A percentile compares a stretch with the other conserved stretches of the same genome.
Evolutionary conservation across 2,329 filamentous ascomycete genomes (phyloP).

Genomic region (Fusarium scirpi): DNA sequence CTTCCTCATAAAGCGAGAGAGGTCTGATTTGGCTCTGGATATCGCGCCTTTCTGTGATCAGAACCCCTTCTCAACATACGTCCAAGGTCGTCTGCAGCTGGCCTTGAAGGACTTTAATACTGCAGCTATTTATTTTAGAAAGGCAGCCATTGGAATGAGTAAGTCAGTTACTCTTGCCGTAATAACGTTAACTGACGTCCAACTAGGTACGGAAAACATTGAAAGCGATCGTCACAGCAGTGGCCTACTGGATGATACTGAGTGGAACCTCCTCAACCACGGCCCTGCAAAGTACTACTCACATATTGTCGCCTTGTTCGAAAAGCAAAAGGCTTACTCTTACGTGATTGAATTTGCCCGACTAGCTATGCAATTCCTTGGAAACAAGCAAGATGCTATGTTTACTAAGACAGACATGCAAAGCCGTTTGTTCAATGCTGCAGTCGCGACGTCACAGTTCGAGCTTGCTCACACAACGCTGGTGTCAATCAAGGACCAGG

Average conservation of each 20-base stretch:
- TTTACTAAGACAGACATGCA: conserved; percentile 77
- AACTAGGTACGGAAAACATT: conserved; percentile 59
- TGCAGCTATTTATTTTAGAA: conserved; percentile 82
- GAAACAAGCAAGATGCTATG: conserved; percentile 48
- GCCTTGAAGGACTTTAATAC: conserved; percentile 78
- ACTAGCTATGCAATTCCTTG: conserved; percentile 75
- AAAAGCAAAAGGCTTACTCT: conserved; percentile 79
- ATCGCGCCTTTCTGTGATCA: conserved; percentile 67
- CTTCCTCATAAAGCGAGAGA: conserved; percentile 68
- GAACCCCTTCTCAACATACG: conserved; percentile 77
- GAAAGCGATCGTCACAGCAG: conserved; percentile 66
- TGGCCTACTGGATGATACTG: conserved; percentile 79
- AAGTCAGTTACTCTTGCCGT: conserved; percentile 55
- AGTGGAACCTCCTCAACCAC: conserved; percentile 75
- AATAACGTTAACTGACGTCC: conserved; percentile 44
- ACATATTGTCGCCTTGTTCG: conserved; percentile 86
- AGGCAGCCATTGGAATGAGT: conserved; percentile 86
- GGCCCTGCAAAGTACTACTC: conserved; percentile 88
- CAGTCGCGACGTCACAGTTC: conserved; percentile 82
- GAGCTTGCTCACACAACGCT: conserved; percentile 85
- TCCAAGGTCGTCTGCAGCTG: conserved; percentile 84
- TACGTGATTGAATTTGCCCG: conserved; percentile 87
- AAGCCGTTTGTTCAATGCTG: conserved; percentile 84
- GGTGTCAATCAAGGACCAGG: conserved; percentile 75
- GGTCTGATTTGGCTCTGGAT: conserved; percentile 70